Base-by-base conservation (phyloP, 2,329 filamentous ascomycete species). In the Aureobasidium leucospermi region DNA sequence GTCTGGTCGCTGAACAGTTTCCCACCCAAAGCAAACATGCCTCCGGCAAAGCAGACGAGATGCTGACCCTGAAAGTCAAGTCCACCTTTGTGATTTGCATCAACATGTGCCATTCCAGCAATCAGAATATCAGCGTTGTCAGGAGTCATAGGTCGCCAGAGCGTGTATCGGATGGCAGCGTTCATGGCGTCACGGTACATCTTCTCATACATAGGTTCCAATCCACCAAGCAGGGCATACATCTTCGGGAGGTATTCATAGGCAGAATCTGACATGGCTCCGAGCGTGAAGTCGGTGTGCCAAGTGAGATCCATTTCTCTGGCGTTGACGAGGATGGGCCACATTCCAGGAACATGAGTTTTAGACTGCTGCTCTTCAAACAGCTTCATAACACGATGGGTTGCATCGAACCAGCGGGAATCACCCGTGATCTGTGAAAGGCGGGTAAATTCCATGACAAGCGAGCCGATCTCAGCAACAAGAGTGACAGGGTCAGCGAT, bases 11-110 rank as follows among this genome's bases (percentile, higher is more conserved):
- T 71, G 67, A 85, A 85, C 1, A 85, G 66, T 65, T 79, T 81
- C 46, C 82, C 79, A 31, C 82, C 83, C 0, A 86, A 69, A 0
- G 79, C 83, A 61, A 84, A 81, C 82, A 85, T 85, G 56, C 82
- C 83, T 10, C 83, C 83, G 0, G 79, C 75, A 66, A 83, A 85
- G 71, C 83, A 86, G 28, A 75, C 76, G 13, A 85, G 74, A 68
- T 86, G 83, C 55, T 82, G 78, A 29, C 79, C 76, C 64, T 84
- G 77, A 11, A 82, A 77, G 10, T 76, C 71, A 6, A 82, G 70
- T 6, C 58, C 49, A 6, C 63, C 49, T 4, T 65, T 63, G 23
- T 43, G 38, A 9, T 56, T 42, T 8, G 32, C 48, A 45, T 70
- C 69, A 0, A 72, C 72, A 15, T 71, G 73, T 6, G 76, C 72